Conservation (phyloP, 768 basidiomycete genomes). For the Imleria badia region DNA sequence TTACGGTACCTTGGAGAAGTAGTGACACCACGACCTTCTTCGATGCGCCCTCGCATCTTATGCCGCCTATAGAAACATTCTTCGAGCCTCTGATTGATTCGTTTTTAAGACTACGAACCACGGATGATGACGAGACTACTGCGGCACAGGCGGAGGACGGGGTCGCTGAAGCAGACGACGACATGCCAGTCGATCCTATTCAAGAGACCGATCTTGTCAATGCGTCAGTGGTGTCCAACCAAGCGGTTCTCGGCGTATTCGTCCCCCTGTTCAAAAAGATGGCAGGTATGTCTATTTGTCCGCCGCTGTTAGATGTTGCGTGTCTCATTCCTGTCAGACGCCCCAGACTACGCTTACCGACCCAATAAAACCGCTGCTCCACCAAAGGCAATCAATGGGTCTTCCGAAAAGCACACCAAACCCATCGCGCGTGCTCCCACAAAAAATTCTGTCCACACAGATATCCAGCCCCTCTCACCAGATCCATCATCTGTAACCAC, state of each 20-base stretch:
- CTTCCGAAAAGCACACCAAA: slow-evolving; percentile 9
- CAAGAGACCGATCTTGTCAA: slow-evolving; percentile 19
- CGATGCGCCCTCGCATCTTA: slow-evolving; percentile 69
- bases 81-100: slow-evolving; percentile 63
- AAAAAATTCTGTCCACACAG: slow-evolving; percentile 22
- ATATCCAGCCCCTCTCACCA: slow-evolving; percentile 8
- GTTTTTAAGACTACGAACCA: slow-evolving; percentile 39
- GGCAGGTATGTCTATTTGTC: slow-evolving; percentile 38
- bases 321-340: slow-evolving; percentile 16
- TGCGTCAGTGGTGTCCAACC: slow-evolving; percentile 39
- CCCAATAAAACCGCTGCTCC: slow-evolving; percentile 6
- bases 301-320: not conserved
- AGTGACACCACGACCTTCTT: slow-evolving; percentile 51
- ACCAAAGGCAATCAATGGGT: slow-evolving; percentile 18
- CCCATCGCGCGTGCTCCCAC: slow-evolving; percentile 12
- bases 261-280: slow-evolving; percentile 59
- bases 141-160: slow-evolving; percentile 18
- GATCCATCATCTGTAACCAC: slow-evolving; percentile 16
- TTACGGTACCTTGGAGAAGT: slow-evolving; percentile 36
- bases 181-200: slow-evolving; percentile 43
- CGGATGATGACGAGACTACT: slow-evolving; percentile 19
- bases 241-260: slow-evolving; percentile 59
- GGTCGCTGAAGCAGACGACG: slow-evolving; percentile 38
- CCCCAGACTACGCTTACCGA: slow-evolving; percentile 26
- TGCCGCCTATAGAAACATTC: slow-evolving; percentile 69